Base-by-base conservation (phyloP, 345 rosid species). In the Sapria himalayana region DNA sequence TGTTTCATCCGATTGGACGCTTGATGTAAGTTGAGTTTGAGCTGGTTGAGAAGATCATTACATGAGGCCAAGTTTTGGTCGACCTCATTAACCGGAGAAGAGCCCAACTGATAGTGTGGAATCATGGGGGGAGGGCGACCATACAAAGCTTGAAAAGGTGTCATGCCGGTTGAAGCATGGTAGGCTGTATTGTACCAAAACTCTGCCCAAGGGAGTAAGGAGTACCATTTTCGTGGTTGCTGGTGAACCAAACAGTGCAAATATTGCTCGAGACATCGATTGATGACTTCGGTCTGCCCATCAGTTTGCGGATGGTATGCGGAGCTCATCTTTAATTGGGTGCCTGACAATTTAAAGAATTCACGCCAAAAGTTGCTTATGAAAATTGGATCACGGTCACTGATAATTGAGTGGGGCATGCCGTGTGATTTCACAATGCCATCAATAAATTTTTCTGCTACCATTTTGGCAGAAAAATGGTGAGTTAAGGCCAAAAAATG, bases 241-340 rank as follows among this genome's bases (percentile, higher is more conserved):
- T 46, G 7, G 7, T 32, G 4, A 10, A 13, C 17, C 5, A 46
- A 19, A 19, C 40, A 32, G 1, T 21, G 31, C 25, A 46, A 17
- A 31, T 45, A 1, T 16, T 45, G 37, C 38, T 45, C 49, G 9
- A 45, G 7, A 12, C 49, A 45, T 42, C n/a, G n/a, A n/a, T n/a
- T n/a, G n/a, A n/a, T n/a, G n/a, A n/a, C n/a, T n/a, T n/a, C n/a
- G n/a, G n/a, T 38, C 4, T 38, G 25, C 9, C 22, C 42, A 3
- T 38, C 2, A 4, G 2, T 15, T 16, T 38, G 50, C n/a, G 40
- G 50, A 22, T 46, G 50, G 50, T 46, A 33, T 9, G 50, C 27
- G 1, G 41, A 17, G 29, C 22, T 2, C 18, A 46, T 33, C 15
- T 19, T 8, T 10, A 46, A 34, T 19, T 32, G 4, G 11, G 41